phyloP scores from a whole-genome alignment of 225 moss, liverwort and hornwort genomes.

The Pseudisothecium myosuroides region DNA sequence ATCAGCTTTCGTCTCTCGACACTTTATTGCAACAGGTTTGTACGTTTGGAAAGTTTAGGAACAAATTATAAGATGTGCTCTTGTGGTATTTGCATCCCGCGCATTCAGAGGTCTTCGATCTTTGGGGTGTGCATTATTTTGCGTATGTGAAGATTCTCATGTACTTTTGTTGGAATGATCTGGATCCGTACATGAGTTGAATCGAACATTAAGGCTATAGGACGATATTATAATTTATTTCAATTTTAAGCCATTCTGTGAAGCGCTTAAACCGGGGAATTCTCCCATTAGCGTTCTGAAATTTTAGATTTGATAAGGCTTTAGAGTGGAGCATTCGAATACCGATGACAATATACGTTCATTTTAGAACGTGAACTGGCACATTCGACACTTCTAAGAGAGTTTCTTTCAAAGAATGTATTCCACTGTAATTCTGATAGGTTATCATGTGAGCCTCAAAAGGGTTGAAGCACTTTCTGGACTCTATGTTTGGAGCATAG shows the following conservation, averaged over 20 bases:
- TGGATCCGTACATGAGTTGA: background rate
- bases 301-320: background rate
- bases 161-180: background rate
- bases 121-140: background rate
- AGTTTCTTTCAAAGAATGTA: background rate
- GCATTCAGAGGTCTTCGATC: background rate
- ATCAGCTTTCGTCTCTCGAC: slow-evolving; percentile 86
- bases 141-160: background rate
- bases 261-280: background rate
- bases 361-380: background rate
- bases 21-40: slow-evolving; percentile 87
- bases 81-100: background rate
- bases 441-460: background rate
- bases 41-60: background rate
- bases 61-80: background rate
- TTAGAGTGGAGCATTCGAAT: background rate
- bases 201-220: background rate
- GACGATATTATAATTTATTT: background rate
- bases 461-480: background rate
- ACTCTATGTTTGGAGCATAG: background rate
- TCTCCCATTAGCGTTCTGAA: background rate
- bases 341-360: background rate
- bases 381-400: background rate
- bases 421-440: background rate
- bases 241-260: background rate